A percentile compares a stretch with the other conserved stretches of the same genome.
phyloP scores from a whole-genome alignment of 805 yeast genomes.

The Blastobotrys mokoenaii region DNA sequence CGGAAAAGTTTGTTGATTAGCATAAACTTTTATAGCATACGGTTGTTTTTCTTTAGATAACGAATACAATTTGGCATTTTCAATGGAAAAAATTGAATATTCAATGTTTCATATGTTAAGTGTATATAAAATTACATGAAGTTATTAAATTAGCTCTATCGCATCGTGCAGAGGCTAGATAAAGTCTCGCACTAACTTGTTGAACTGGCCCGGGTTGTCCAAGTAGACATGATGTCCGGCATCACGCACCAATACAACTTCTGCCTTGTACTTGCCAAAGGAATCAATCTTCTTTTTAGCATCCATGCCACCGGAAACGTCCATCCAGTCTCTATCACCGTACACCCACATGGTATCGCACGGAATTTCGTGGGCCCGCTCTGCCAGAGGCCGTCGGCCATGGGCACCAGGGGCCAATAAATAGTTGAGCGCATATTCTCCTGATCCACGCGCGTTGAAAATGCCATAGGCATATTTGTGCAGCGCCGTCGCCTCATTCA shows the following conservation, averaged over 20 bases:
- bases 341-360: constrained; percentile 76
- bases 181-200: not conserved
- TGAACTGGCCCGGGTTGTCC: constrained; percentile 37
- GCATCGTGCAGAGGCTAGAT: not conserved
- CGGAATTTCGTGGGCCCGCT: constrained; percentile 41
- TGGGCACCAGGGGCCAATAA: constrained; percentile 85
- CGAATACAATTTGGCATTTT: too few relatives aligned
- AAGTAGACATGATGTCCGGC: constrained; percentile 68
- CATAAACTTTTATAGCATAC: too few relatives aligned
- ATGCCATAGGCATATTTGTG: constrained; percentile 79
- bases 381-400: constrained; percentile 65
- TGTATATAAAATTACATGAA: too few relatives aligned
- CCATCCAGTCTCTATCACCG: constrained; percentile 74
- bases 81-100: too few relatives aligned
- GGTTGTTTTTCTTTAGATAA: too few relatives aligned
- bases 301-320: constrained; percentile 32
- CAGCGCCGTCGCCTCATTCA: constrained; percentile 41
- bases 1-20: too few relatives aligned
- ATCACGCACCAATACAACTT: constrained; percentile 30
- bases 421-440: constrained; percentile 84
- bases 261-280: not conserved
- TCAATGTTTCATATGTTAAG: too few relatives aligned
- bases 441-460: constrained; percentile 82
- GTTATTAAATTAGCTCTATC: not conserved
- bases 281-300: constrained; percentile 25